Base-by-base conservation (phyloP, 2,329 filamentous ascomycete species). In the Colletotrichum camelliae region DNA sequence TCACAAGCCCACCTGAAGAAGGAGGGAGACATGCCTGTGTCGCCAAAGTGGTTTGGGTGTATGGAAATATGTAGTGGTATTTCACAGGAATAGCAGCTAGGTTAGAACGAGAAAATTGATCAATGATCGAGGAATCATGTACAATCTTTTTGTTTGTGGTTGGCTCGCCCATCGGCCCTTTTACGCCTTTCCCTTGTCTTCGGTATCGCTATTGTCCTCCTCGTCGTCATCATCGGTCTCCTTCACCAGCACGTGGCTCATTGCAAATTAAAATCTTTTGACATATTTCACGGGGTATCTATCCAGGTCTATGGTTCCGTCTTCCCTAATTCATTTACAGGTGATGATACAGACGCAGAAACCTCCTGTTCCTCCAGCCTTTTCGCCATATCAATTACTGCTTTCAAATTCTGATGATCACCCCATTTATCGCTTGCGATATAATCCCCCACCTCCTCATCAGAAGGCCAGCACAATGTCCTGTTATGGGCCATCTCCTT, bases 391-490 rank as follows among this genome's bases (percentile, higher is more conserved):
- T 35, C 52, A 16, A 75, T 8, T 13, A 77, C 43, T n/a, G 35
- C 55, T 10, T 62, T 27, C 18, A 77, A 65, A 7, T 75, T 67
- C 52, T 48, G 68, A 27, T 70, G 68, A 24, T 69, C 31, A 15
- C 72, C 77, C 70, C 71, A 70, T 7, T 16, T 10, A 29, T 75
- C 74, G 24, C 37, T 76, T 43, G 80, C 70, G 18, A 83, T 78
- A 67, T 85, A 88, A 5, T 80, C 79, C 60, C 81, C 76, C 18
- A 87, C 82, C 24, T 84, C 81, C 52, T 80, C 79, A 9, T 83
- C 80, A 43, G 83, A 81, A 1, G 88, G 87, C 87, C 87, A 88
- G 52, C 82, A 71, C 76, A 82, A 12, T 66, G 29, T 10, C 4
- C 27, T 16, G 12, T 24, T 21, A 15, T 35, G 16, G 15, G 21